Conservation (phyloP, 331 rosid species). For the Quercus phellos region DNA sequence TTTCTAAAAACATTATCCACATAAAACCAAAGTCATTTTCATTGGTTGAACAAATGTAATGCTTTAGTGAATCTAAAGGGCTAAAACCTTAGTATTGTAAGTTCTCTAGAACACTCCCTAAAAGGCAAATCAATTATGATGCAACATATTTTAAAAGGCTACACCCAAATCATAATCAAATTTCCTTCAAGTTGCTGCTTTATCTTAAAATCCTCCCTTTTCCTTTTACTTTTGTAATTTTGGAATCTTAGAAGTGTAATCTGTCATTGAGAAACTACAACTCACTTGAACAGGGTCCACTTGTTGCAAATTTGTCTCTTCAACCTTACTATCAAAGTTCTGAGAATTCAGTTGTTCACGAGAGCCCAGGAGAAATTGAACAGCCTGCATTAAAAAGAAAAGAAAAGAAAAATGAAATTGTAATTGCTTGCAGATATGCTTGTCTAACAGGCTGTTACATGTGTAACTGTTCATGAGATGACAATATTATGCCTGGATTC, state of each 20-base stretch:
- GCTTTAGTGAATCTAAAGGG: no score
- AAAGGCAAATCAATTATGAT: neutral
- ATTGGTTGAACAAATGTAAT: neutral
- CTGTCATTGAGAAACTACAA: constrained; percentile 6
- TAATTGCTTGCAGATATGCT: constrained; percentile 2
- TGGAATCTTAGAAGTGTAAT: neutral
- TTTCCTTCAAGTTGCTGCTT: neutral
- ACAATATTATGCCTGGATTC: neutral
- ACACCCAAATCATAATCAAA: neutral
- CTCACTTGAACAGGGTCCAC: constrained; percentile 83
- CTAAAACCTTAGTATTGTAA: no score
- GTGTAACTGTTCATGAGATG: neutral
- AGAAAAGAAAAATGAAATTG: neutral
- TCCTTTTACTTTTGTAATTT: neutral
- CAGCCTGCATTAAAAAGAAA: constrained; percentile 55
- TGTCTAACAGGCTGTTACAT: neutral
- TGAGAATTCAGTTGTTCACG: constrained; percentile 40
- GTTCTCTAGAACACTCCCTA: no score
- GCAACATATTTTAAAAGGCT: neutral
- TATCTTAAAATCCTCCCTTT: neutral
- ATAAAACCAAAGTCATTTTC: neutral
- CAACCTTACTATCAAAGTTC: constrained; percentile 26
- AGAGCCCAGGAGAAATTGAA: constrained; percentile 60
- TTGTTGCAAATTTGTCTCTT: constrained; percentile 37
- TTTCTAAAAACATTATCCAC: neutral